Evolutionary conservation across 257 asterid genomes (phyloP).

Genomic region (Plectranthus barbatus): DNA sequence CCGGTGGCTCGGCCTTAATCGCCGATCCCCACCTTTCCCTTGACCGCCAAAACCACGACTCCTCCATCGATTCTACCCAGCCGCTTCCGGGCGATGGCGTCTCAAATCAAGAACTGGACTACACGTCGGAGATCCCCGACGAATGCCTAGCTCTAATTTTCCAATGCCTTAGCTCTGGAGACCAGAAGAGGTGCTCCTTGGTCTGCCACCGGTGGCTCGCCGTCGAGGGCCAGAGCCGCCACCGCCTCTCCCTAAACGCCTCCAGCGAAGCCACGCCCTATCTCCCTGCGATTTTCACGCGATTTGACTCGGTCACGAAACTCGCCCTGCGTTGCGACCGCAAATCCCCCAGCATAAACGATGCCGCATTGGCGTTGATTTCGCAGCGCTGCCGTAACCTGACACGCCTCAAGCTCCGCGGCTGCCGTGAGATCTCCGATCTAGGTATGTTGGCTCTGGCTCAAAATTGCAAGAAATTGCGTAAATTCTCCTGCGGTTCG

Average conservation of each 20-base stretch:
- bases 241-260: slow-evolving; percentile 58
- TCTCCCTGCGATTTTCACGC: slow-evolving; percentile 41
- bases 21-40: not conserved
- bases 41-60: not conserved
- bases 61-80: slow-evolving; percentile 3
- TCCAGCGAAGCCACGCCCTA: slow-evolving; percentile 26
- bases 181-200: slow-evolving; percentile 52
- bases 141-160: slow-evolving; percentile 72
- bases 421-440: slow-evolving; percentile 67
- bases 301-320: slow-evolving; percentile 64
- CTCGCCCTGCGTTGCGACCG: slow-evolving; percentile 76
- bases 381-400: slow-evolving; percentile 50
- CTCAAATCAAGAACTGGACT: slow-evolving; percentile 28
- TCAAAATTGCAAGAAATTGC: slow-evolving; percentile 45
- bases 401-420: slow-evolving; percentile 66
- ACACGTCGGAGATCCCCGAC: slow-evolving; percentile 54
- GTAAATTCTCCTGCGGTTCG: slow-evolving; percentile 65
- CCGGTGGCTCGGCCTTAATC: not conserved
- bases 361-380: slow-evolving; percentile 43
- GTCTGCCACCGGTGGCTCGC: slow-evolving; percentile 65
- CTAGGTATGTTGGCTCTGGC: slow-evolving; percentile 59
- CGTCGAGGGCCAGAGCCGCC: slow-evolving; percentile 76
- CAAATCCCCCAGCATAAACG: slow-evolving; percentile 49
- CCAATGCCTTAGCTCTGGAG: slow-evolving; percentile 61
- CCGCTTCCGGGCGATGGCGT: not conserved